Conservation (phyloP, 208 protist species). For the Trypanosomatidae sp. region DNA sequence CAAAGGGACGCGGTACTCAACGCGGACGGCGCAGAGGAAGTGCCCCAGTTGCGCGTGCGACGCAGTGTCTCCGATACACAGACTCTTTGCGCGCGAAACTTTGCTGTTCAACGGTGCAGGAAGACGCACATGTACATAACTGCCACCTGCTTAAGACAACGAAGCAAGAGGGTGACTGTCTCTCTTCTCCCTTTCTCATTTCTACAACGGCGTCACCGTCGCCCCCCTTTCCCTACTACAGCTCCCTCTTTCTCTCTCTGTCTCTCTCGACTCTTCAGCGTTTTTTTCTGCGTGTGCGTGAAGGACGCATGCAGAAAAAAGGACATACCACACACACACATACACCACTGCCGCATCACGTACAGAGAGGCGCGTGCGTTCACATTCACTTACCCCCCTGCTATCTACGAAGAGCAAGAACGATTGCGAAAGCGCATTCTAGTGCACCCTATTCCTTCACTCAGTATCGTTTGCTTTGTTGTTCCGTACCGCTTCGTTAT, state of each 20-base stretch:
- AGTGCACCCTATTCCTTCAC: too few relatives aligned
- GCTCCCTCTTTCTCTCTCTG: background rate
- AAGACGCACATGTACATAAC: background rate
- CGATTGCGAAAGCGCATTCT: background rate
- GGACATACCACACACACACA: background rate
- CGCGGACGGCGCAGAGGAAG: background rate
- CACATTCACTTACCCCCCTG: background rate
- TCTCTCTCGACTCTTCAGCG: background rate
- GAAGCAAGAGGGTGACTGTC: background rate
- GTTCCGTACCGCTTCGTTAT: background rate
- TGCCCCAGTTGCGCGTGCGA: background rate
- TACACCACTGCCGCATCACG: background rate
- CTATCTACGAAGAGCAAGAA: background rate
- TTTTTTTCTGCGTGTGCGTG: background rate
- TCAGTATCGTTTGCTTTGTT: background rate
- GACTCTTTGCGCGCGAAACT: background rate
- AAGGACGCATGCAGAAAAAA: background rate
- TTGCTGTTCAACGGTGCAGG: background rate
- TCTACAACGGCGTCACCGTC: background rate
- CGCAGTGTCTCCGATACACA: background rate
- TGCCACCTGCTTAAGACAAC: background rate
- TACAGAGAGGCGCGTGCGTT: background rate
- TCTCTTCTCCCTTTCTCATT: background rate
- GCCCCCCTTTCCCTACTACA: background rate
- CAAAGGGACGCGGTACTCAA: background rate